Evolutionary conservation across 192 early-diverging fungal genomes (phyloP).

Genomic region (Coemansia sp.): DNA sequence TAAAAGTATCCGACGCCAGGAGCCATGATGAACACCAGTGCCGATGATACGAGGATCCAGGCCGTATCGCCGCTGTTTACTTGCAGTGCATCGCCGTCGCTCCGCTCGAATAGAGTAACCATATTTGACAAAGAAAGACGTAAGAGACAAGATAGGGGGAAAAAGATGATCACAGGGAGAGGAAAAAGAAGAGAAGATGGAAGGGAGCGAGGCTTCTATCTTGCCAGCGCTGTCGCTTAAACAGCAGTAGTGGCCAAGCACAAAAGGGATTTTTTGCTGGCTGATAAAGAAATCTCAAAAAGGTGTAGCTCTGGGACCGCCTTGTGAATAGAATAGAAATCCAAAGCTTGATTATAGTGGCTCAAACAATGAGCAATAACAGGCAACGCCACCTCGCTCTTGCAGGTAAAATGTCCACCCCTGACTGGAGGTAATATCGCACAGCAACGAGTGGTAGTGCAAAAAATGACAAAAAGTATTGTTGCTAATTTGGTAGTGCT

Average conservation of each 20-base stretch:
- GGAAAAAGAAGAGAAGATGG: not conserved
- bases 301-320: not conserved
- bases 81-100: constrained; percentile 30
- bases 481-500: not conserved
- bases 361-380: not conserved
- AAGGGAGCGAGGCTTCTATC: constrained; percentile 2
- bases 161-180: not conserved
- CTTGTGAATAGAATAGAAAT: not conserved
- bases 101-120: constrained; percentile 11
- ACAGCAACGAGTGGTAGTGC: not conserved
- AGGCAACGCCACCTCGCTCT: not conserved
- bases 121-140: constrained; percentile 7
- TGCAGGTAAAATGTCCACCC: not conserved
- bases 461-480: not conserved
- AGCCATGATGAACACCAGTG: constrained; percentile 91
- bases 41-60: constrained; percentile 68
- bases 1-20: constrained; percentile 96
- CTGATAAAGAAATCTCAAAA: not conserved
- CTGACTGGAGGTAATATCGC: not conserved
- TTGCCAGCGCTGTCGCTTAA: not conserved
- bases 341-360: not conserved
- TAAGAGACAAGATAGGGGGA: not conserved
- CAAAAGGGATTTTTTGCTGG: not conserved
- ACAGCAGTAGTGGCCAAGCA: not conserved
- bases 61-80: constrained; percentile 59